Evolutionary conservation across 2,329 filamentous ascomycete genomes (phyloP).

Genomic region (Penicillium carneum): DNA sequence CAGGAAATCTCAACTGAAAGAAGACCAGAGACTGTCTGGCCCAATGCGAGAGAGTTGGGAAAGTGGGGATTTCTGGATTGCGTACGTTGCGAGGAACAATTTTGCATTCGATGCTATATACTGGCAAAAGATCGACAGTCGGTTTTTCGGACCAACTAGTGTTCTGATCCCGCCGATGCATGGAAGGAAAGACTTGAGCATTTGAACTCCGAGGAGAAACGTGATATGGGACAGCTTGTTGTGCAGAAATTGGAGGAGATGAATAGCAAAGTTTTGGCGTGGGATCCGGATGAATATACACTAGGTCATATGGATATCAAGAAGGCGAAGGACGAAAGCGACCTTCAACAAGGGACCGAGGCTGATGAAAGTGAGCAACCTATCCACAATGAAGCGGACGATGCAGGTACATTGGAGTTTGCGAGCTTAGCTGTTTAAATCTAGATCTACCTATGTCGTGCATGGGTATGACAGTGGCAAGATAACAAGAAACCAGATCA

Average conservation of each 20-base stretch:
- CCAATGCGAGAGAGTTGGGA: not conserved
- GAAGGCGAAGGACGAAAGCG: not conserved
- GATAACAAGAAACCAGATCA: not conserved
- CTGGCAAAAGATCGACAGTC: constrained; percentile 22
- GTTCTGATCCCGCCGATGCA: not conserved
- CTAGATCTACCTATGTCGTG: not conserved
- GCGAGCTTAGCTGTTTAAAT: not conserved
- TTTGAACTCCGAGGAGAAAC: not conserved
- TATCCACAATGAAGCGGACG: not conserved
- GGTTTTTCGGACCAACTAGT: constrained; percentile 16
- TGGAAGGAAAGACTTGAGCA: not conserved
- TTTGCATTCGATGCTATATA: constrained; percentile 23
- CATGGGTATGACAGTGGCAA: not conserved
- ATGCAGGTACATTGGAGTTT: not conserved
- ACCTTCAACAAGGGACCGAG: not conserved
- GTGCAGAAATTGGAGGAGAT: not conserved
- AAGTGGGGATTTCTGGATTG: not conserved
- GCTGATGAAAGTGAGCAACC: not conserved
- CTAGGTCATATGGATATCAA: not conserved
- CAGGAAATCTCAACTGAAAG: not conserved
- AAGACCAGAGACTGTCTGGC: constrained; percentile 24
- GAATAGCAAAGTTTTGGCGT: not conserved
- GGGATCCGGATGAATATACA: not conserved
- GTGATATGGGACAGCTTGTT: not conserved
- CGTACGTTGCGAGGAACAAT: constrained; percentile 20